Conservation (phyloP, 345 rosid genomes). For the Aquilaria yunnanensis region DNA sequence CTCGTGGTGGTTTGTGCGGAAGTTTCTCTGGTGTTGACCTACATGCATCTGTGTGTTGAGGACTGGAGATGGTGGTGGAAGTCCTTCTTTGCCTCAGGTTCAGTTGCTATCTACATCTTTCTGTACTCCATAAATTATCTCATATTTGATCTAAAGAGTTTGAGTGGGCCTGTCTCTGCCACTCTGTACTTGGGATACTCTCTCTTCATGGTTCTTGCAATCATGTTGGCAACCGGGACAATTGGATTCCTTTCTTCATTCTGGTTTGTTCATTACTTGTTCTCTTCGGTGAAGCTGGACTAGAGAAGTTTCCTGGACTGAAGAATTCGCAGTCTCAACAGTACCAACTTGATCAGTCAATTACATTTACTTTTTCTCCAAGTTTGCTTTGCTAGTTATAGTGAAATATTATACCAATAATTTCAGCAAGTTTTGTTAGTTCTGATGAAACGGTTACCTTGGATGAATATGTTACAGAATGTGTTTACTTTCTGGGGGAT, state of each 20-base stretch:
- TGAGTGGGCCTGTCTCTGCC: slow-evolving; percentile 68
- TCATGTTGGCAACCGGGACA: slow-evolving; percentile 69
- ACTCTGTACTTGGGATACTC: slow-evolving; percentile 66
- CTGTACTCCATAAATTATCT: slow-evolving; percentile 59
- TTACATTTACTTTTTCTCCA: slow-evolving; percentile 2
- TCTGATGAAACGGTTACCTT: slow-evolving; percentile 11
- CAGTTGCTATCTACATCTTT: slow-evolving; percentile 68
- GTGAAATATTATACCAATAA: slow-evolving; percentile 27
- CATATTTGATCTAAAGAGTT: slow-evolving; percentile 51
- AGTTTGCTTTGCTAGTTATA: slow-evolving; percentile 15
- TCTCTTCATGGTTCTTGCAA: slow-evolving; percentile 60
- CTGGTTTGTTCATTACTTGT: slow-evolving; percentile 72
- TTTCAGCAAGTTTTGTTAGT: slow-evolving; percentile 20
- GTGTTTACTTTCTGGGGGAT: slow-evolving; percentile 7
- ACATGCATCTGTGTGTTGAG: slow-evolving; percentile 75
- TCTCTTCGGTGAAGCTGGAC: slow-evolving; percentile 74
- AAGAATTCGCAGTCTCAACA: neutral
- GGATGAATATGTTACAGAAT: slow-evolving; percentile 11
- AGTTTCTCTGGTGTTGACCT: slow-evolving; percentile 62
- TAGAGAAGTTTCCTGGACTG: slow-evolving; percentile 15
- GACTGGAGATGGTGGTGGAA: slow-evolving; percentile 88
- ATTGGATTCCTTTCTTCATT: slow-evolving; percentile 67
- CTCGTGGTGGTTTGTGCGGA: slow-evolving; percentile 70
- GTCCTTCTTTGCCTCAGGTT: slow-evolving; percentile 71
- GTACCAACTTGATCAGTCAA: neutral